These are phyloP conservation scores for Corymbia citriodora DNA, from an alignment of 441 rosid genomes.

Conservation along the genomic window DNA sequence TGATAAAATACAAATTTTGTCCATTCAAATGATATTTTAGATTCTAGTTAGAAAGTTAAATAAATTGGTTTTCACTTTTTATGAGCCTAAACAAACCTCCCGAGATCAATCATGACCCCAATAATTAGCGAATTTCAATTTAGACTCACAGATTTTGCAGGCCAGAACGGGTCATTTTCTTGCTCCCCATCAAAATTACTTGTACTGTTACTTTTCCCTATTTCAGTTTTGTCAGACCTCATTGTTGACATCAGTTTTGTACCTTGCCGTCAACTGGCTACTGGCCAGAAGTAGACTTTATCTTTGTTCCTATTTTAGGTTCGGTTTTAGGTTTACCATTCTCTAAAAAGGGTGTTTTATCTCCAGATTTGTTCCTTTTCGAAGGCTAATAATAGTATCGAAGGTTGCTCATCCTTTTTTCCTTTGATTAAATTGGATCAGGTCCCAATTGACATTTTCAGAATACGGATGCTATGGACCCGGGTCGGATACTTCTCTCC, in stretches of 20 bases:
- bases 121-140: neutral
- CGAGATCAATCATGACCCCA: neutral
- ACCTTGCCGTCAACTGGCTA: neutral
- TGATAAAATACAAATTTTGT: neutral
- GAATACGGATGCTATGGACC: constrained; percentile 49
- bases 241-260: neutral
- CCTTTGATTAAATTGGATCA: neutral
- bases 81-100: neutral
- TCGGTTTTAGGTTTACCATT: too few relatives aligned
- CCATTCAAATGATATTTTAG: neutral
- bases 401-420: neutral
- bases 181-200: neutral
- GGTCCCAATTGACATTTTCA: constrained; percentile 35
- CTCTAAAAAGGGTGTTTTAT: neutral
- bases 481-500: constrained; percentile 36
- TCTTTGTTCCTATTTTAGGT: neutral
- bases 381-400: neutral
- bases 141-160: neutral
- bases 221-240: neutral
- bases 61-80: neutral
- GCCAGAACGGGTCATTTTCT: neutral
- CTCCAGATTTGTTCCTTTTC: neutral
- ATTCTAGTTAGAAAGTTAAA: neutral
- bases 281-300: neutral
- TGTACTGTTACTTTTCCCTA: neutral